phyloP scores from a whole-genome alignment of 345 rosid species.

The Sapria himalayana region DNA sequence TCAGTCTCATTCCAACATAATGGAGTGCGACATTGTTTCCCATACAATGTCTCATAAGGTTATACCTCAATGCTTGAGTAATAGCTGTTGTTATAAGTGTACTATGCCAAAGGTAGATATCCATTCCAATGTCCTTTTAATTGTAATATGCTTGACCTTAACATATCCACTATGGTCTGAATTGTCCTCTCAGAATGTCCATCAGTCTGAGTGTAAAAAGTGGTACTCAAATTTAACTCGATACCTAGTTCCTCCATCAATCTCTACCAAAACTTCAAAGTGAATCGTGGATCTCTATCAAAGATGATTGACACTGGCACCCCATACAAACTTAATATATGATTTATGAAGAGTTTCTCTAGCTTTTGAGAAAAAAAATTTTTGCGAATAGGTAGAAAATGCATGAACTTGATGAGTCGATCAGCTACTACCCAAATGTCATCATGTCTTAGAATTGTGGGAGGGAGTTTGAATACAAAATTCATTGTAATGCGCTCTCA shows the following conservation, averaged over 20 bases:
- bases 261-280: not conserved
- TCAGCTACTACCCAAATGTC: conserved; percentile 3
- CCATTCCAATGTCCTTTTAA: not conserved
- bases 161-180: not conserved
- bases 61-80: too few relatives aligned
- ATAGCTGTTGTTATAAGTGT: too few relatives aligned
- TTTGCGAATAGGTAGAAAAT: not conserved
- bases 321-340: not conserved
- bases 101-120: not conserved
- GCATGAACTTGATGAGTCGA: conserved; percentile 4
- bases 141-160: not conserved
- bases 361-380: not conserved
- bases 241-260: not conserved
- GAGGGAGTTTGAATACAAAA: not conserved
- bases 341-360: too few relatives aligned
- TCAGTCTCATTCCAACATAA: too few relatives aligned
- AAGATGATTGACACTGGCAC: not conserved
- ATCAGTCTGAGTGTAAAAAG: not conserved
- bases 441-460: not conserved
- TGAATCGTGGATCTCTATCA: not conserved
- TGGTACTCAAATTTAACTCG: not conserved
- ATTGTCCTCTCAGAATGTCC: not conserved
- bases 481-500: not conserved
- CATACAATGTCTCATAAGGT: too few relatives aligned
- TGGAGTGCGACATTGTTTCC: too few relatives aligned